Conservation (phyloP, 1,139 yeast species). For the Tardiomyces depauwii region DNA sequence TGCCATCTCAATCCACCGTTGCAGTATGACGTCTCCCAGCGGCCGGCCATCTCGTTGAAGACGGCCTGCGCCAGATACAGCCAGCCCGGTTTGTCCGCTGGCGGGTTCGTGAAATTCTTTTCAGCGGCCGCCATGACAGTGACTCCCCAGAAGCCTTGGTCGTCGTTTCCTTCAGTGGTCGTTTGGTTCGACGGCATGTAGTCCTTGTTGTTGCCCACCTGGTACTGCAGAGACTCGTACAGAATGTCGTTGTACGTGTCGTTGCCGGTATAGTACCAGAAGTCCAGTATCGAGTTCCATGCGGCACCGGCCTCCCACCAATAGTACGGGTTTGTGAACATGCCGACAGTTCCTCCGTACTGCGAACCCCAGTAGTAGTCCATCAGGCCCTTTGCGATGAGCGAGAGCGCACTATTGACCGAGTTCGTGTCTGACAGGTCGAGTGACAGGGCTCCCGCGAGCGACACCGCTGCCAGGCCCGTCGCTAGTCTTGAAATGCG, state of each 20-base stretch:
- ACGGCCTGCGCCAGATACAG: slow-evolving; percentile 59
- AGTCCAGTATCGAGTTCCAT: slow-evolving; percentile 75
- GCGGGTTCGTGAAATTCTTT: slow-evolving; percentile 68
- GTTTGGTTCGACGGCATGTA: slow-evolving; percentile 82
- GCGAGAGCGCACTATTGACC: slow-evolving; percentile 40
- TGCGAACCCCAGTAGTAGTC: slow-evolving; percentile 68
- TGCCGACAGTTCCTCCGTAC: slow-evolving; percentile 68
- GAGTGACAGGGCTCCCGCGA: slow-evolving; percentile 5
- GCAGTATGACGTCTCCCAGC: slow-evolving; percentile 71
- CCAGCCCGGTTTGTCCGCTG: slow-evolving; percentile 50
- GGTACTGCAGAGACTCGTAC: slow-evolving; percentile 54
- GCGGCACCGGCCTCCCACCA: slow-evolving; percentile 99
- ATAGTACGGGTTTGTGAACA: slow-evolving; percentile 75
- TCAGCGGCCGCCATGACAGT: slow-evolving; percentile 86
- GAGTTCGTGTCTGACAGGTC: slow-evolving; percentile 19
- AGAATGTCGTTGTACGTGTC: slow-evolving; percentile 51
- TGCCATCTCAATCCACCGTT: slow-evolving; percentile 94
- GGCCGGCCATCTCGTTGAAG: slow-evolving; percentile 72
- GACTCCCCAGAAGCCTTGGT: slow-evolving; percentile 91
- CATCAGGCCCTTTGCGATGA: slow-evolving; percentile 59
- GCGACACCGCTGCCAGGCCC: background rate
- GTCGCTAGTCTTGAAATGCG: background rate
- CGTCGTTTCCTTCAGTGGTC: slow-evolving; percentile 95
- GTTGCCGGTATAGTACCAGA: slow-evolving; percentile 58
- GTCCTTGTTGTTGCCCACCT: slow-evolving; percentile 62